phyloP scores from a whole-genome alignment of 1,284 basidiomycete genomes.

The Tilletiopsis washingtonensis region DNA sequence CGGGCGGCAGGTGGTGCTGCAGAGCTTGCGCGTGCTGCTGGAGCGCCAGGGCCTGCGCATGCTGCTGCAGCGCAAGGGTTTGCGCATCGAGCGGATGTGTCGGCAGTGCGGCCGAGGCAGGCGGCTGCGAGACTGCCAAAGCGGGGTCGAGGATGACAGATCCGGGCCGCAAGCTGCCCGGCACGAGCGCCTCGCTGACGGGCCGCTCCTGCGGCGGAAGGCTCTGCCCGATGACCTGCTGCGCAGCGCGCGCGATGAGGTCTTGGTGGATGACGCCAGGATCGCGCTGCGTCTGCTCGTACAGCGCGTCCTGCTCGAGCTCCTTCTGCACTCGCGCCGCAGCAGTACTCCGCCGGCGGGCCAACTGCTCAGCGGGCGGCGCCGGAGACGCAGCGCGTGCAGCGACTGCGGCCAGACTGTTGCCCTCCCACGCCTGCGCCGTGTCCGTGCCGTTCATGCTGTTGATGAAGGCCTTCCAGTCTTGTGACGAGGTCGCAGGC shows the following conservation, averaged over 20 bases:
- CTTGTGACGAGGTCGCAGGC: too few relatives aligned
- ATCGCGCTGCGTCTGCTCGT: constrained; percentile 23
- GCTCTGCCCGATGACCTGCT: constrained; percentile 31
- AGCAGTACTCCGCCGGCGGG: constrained; percentile 18
- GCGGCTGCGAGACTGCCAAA: background rate
- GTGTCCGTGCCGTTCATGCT: constrained; percentile 33
- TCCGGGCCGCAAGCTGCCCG: constrained; percentile 1
- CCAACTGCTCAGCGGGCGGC: constrained; percentile 9
- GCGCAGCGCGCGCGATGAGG: constrained; percentile 28
- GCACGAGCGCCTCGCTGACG: background rate
- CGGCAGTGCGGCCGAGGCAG: background rate
- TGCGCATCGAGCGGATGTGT: too few relatives aligned
- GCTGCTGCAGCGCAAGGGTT: too few relatives aligned
- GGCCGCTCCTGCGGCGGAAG: constrained; percentile 7
- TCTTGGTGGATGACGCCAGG: constrained; percentile 25
- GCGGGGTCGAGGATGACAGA: constrained; percentile 7
- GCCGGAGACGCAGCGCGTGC: background rate
- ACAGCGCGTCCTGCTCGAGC: constrained; percentile 34
- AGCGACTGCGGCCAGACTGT: constrained; percentile 9
- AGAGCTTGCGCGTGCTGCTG: too few relatives aligned
- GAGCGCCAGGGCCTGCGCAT: too few relatives aligned
- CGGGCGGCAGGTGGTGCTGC: too few relatives aligned
- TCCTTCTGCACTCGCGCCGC: constrained; percentile 27
- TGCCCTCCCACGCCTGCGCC: constrained; percentile 28
- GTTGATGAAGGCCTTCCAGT: constrained; percentile 36